Evolutionary conservation across 768 basidiomycete genomes (phyloP).

Genomic region (Mycena galopus): DNA sequence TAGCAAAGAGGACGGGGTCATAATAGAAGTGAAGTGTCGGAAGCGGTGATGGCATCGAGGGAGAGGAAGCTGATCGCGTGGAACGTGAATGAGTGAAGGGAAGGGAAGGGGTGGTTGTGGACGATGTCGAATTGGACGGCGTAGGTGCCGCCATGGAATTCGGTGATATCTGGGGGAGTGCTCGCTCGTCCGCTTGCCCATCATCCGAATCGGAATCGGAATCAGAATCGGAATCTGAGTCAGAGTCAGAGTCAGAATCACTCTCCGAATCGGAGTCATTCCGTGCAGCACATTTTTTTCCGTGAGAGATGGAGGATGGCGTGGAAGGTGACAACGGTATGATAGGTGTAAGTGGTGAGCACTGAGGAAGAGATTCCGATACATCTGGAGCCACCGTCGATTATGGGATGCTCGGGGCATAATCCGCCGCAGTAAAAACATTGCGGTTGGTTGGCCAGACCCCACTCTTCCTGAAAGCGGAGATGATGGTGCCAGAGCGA

Average conservation of each 20-base stretch:
- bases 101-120: not conserved
- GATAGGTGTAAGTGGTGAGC: not conserved
- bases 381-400: not conserved
- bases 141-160: too few species aligned
- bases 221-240: not conserved
- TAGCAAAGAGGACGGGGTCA: too few species aligned
- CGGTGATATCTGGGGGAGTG: not conserved
- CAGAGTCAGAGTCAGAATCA: not conserved
- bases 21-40: too few species aligned
- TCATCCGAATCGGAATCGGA: not conserved
- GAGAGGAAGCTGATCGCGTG: not conserved
- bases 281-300: too few species aligned
- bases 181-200: not conserved
- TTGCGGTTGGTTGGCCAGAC: not conserved
- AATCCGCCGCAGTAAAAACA: constrained; percentile 12
- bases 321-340: not conserved
- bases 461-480: not conserved
- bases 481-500: not conserved
- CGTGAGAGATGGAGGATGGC: too few species aligned
- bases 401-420: constrained; percentile 10
- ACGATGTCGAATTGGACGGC: too few species aligned
- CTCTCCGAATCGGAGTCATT: not conserved
- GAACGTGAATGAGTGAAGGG: not conserved
- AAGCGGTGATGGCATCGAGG: not conserved
- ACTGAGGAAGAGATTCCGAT: not conserved